These are phyloP conservation scores for Bjerkandera adusta DNA, from an alignment of 1,284 basidiomycete species.

Conservation along the genomic window DNA sequence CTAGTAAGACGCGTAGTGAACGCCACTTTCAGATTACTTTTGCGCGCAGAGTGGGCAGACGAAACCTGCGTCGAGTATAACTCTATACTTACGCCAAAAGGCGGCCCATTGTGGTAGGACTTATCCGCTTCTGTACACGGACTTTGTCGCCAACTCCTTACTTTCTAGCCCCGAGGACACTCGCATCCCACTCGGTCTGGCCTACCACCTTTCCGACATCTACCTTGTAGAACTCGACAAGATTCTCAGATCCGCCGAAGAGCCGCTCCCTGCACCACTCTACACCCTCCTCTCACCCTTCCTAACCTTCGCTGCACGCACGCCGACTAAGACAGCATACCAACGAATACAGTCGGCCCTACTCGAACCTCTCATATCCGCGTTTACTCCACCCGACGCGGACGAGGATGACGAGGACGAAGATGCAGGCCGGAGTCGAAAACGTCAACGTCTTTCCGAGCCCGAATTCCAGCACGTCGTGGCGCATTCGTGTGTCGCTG, in stretches of 20 bases:
- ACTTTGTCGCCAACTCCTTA: conserved; percentile 6
- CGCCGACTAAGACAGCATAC: conserved; percentile 60
- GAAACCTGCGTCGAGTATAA: conserved; percentile 60
- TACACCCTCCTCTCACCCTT: conserved; percentile 64
- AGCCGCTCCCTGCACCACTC: conserved; percentile 50
- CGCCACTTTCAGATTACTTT: conserved; percentile 80
- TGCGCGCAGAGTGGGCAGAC: conserved; percentile 68
- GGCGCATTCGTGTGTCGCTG: conserved; percentile 46
- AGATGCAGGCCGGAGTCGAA: conserved; percentile 33
- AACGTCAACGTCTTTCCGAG: conserved; percentile 37
- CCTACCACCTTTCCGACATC: conserved; percentile 88
- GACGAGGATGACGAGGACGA: conserved; percentile 31
- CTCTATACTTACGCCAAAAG: conserved; percentile 56
- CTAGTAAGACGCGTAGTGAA: conserved; percentile 88
- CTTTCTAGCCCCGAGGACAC: conserved; percentile 62
- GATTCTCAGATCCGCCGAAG: conserved; percentile 37
- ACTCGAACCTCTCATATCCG: conserved; percentile 62
- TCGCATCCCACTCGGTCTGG: conserved; percentile 76
- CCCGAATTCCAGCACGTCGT: conserved; percentile 41
- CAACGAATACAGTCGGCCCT: conserved; percentile 66
- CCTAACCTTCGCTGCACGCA: conserved; percentile 64
- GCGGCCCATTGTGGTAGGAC: conserved; percentile 76
- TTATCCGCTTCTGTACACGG: neutral
- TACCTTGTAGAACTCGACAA: conserved; percentile 92
- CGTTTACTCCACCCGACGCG: conserved; percentile 36